Base-by-base conservation (phyloP, 2,329 filamentous ascomycete genomes). In the Fusarium nematophilum region DNA sequence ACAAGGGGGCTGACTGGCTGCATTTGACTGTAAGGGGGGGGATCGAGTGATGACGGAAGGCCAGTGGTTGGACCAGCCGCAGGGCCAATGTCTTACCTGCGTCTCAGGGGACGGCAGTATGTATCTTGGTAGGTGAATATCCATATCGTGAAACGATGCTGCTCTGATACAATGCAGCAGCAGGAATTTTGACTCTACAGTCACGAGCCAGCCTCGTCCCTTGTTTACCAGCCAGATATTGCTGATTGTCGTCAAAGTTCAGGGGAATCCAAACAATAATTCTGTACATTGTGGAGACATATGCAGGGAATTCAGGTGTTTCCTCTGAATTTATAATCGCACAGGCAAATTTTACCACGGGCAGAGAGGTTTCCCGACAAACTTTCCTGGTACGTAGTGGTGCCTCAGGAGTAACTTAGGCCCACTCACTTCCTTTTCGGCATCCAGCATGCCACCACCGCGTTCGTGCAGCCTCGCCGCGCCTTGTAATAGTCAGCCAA, bases 391-490 rank as follows among this genome's bases (percentile, higher is more conserved):
- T n/a, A n/a, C 21, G 21, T 21, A 21, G 21, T 53, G 26, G 14
- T 15, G 30, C 15, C 43, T 44, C 43, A 40, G 34, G 30, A 27
- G 13, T 18, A 27, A 33, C 21, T 4, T 4, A 21, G 49, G 23
- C 36, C 55, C 57, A 53, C 57, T 49, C 18, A 25, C 39, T 45
- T 40, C 39, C 43, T 43, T 36, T 15, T 23, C 14, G 36, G 9
- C 54, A 49, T 51, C 29, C 23, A 55, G 15, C 14, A 29, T 54
- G 43, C 52, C 61, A 64, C 61, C 40, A 62, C 46, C 57, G 45
- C 61, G 61, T 64, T 64, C 52, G 48, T 64, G 61, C 61, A 64
- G 61, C 61, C 61, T 64, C 49, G 53, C 49, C 57, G 57, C 49
- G 61, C 61, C 61, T 64, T 33, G 49, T 39, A 48, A 34, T 29